Evolutionary conservation across 345 rosid species (phyloP), one percentile per base, ranked within the genome.

Genomic region (Eutrema yunnanense): DNA sequence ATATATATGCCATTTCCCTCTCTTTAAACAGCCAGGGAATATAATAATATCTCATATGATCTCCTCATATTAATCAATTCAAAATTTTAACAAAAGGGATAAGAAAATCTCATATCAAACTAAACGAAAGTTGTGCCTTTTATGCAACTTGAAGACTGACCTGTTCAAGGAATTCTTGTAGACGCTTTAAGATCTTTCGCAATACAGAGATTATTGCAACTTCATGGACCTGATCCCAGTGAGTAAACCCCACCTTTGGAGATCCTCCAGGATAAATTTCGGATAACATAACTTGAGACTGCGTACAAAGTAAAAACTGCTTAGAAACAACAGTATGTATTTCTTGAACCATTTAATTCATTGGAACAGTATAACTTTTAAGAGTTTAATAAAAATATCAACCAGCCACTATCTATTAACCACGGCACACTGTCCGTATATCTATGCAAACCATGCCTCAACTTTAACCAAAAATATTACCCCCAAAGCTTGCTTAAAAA

Each of bases 251-350:
- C 74, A 14, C 73, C 77, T 86, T 94, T 34, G 98, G 97, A 79
- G 91, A 82, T 78, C 89, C 90, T 82, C 98, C 98, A 13, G 98
- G 98, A 87, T 88, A 94, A 79, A 94, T 89, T 84, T 94, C 97
- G 56, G 98, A 86, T 72, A 94, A 78, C 89, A 91, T 83, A 64
- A 84, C 82, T 81, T 91, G 92, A 76, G 98, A 95, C 98, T 91
- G 89, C 69, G 60, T n/a, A 73, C 11, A 36, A 34, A 64, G 32
- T 64, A 34, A 42, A 48, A 65, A n/a, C 51, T 32, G 13, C 41
- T 70, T 76, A 69, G 65, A 29, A 76, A 71, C 26, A 71, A 27
- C 53, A 69, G 47, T 43, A 32, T 1, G 8, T 7, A 57, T 38
- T 69, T 62, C 47, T 33, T 37, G 47, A 63, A 76, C 52, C 56